phyloP scores from a whole-genome alignment of 768 basidiomycete species.

The Kwoniella sp. region DNA sequence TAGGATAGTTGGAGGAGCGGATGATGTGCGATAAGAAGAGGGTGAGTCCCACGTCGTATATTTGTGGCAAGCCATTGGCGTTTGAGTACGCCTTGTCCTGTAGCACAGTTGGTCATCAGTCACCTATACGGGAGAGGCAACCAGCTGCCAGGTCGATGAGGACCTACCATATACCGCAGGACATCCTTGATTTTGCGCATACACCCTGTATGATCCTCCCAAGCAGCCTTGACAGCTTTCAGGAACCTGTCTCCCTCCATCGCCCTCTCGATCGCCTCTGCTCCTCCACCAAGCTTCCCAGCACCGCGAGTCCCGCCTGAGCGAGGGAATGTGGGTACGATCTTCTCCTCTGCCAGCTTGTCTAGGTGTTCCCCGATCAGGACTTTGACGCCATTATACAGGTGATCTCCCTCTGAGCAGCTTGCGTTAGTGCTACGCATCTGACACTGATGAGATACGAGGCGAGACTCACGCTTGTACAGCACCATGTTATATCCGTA shows the following conservation, averaged over 20 bases:
- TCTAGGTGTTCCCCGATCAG: constrained; percentile 81
- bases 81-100: constrained; percentile 89
- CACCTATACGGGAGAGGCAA: not conserved
- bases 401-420: constrained; percentile 61
- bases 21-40: constrained; percentile 76
- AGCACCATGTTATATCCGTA: constrained; percentile 93
- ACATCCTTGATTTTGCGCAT: constrained; percentile 85
- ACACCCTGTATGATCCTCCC: constrained; percentile 88
- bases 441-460: not conserved
- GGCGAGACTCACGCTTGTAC: constrained; percentile 55
- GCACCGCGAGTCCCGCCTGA: constrained; percentile 53
- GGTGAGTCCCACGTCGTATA: constrained; percentile 72
- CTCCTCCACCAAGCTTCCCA: constrained; percentile 50
- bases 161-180: constrained; percentile 87
- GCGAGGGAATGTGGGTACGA: constrained; percentile 75
- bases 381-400: constrained; percentile 77
- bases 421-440: no score
- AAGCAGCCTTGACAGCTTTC: constrained; percentile 74
- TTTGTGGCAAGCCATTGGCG: constrained; percentile 68
- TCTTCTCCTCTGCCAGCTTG: constrained; percentile 65
- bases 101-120: not conserved
- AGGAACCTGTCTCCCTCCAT: constrained; percentile 81
- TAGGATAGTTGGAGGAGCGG: constrained; percentile 56
- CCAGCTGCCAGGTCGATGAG: no score
- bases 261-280: constrained; percentile 68